Evolutionary conservation across 1,139 yeast species (phyloP), one percentile per base, ranked within the genome.

Genomic region (Zygosaccharomyces sapae): DNA sequence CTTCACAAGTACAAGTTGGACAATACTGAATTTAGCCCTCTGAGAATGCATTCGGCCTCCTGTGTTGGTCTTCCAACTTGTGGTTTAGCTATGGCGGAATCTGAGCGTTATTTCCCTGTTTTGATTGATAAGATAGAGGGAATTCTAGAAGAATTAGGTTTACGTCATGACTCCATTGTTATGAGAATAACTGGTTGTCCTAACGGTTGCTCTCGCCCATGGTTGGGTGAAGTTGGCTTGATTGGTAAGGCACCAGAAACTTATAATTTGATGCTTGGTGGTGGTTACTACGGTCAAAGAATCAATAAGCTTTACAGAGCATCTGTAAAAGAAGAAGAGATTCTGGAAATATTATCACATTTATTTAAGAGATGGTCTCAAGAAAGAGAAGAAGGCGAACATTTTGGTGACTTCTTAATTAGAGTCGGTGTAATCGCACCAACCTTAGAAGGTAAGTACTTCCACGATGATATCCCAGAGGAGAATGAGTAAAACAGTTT

Each of bases 101-200:
- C 95, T 41, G 98, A 92, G 73, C 82, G 98, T 65, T 92, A 88
- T 68, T 75, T 92, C 59, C 98, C 98, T 8, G 81, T 76, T 48
- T 77, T 92, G 59, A 80, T 92, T 57, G 70, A 83, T 55, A 87
- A 88, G 70, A 73, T 92, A 52, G 98, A 92, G 69, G 79, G 73
- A 10, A 81, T 89, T 5, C 75, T 92, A 53, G 97, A 90, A 69
- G 96, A 89, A 61, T 82, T 82, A 56, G 98, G 98, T 5, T 77
- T 92, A 59, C 85, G 96, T 66, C 96, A 89, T 64, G 97, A 92
- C 68, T 83, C 96, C 5, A 79, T 92, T 57, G 96, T 89, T 29
- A 86, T 92, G 96, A 82, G 98, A 73, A 90, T 92, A 97, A 89
- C 97, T 38, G 98, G 98, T 53, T 92, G 98, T 77, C 97, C 97